These are phyloP conservation scores for Scheffersomyces illinoinensis DNA, from an alignment of 1,139 yeast species.

Conservation along the genomic window DNA sequence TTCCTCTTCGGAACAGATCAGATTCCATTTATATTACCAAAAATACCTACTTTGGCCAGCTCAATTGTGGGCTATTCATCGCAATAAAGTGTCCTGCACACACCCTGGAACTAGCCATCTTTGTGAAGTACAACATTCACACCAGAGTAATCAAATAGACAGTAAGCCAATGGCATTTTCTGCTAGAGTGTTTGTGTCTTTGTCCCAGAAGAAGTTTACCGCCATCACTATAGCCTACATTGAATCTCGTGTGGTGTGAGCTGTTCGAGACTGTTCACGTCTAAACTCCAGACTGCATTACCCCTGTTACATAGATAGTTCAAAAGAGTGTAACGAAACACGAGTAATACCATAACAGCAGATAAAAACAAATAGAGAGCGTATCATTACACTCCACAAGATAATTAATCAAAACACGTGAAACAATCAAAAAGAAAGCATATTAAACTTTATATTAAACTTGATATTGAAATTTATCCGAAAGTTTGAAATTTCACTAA, in stretches of 20 bases:
- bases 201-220: background rate
- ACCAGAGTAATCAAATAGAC: background rate
- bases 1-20: background rate
- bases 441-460: too few species aligned
- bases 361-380: background rate
- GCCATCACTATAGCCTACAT: background rate
- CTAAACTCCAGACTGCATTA: background rate
- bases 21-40: background rate
- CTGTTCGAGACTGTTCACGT: background rate
- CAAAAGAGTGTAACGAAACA: background rate
- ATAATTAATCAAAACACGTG: background rate
- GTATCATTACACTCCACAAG: background rate
- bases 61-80: background rate
- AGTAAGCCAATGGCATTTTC: background rate
- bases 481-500: background rate
- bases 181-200: background rate
- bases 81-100: background rate
- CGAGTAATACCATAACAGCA: background rate
- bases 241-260: background rate
- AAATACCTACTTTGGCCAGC: background rate
- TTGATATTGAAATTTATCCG: background rate
- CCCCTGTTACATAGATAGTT: background rate
- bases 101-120: background rate
- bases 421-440: background rate
- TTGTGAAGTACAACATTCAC: background rate